Conservation (phyloP, 176 grass and related monocot genomes). For the Miscanthus lutarioriparius region DNA sequence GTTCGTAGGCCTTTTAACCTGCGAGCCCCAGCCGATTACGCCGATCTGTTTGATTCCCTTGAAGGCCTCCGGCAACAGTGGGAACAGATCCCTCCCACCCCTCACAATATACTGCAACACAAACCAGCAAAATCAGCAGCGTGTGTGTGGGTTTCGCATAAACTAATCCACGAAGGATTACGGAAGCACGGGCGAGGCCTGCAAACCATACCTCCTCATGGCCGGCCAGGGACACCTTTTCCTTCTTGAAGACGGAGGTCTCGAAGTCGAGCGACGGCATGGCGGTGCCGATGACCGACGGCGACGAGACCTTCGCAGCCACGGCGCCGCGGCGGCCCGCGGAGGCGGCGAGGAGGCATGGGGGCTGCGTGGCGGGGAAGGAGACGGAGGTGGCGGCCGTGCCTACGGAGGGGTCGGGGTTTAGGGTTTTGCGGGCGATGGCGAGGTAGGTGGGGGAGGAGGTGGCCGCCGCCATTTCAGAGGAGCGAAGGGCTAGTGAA, state of each 20-base stretch:
- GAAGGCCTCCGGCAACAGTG: slow-evolving; percentile 67
- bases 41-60: slow-evolving; percentile 84
- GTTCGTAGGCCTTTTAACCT: slow-evolving; percentile 33
- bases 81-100: slow-evolving; percentile 75
- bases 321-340: slow-evolving; percentile 25
- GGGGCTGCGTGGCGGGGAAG: slow-evolving; percentile 27
- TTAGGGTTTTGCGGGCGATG: slow-evolving; percentile 40
- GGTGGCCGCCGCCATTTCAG: slow-evolving; percentile 60
- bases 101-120: slow-evolving; percentile 66
- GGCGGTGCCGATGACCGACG: slow-evolving; percentile 37
- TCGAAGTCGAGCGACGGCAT: slow-evolving; percentile 66
- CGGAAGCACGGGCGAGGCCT: neutral
- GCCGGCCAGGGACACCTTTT: slow-evolving; percentile 68
- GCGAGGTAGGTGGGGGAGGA: slow-evolving; percentile 34
- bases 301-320: slow-evolving; percentile 43
- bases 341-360: slow-evolving; percentile 32
- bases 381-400: slow-evolving; percentile 23
- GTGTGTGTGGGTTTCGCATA: neutral
- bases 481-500: neutral
- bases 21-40: slow-evolving; percentile 77
- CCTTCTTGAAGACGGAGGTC: slow-evolving; percentile 76
- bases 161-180: neutral
- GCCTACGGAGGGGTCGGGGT: slow-evolving; percentile 35
- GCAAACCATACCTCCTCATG: slow-evolving; percentile 57
- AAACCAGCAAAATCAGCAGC: slow-evolving; percentile 6